Evolutionary conservation across 345 rosid species (phyloP), one percentile per base, ranked within the genome.

Genomic region (Lenwebbia sp.): DNA sequence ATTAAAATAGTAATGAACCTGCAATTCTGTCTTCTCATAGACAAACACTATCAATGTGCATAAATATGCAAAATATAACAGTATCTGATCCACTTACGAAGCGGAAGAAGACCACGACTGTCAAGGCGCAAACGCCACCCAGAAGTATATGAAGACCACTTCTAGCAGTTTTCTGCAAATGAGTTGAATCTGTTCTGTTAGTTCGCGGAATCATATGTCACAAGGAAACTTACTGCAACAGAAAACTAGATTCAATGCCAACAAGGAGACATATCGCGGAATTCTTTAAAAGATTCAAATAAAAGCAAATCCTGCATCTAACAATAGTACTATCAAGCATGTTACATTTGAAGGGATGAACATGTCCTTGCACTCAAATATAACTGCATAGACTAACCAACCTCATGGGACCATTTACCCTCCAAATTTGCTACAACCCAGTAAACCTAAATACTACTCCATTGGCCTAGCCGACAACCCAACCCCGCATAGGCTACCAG

Each of bases 111-210:
- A 97, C 91, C 87, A 97, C 99, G 54, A 95, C 92, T 26, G 96
- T 91, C 88, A 97, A 88, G 88, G 98, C 98, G 88, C 99, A 96
- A 44, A 97, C 87, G 82, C 99, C 98, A 85, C 97, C 97, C 60
- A 96, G 93, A 85, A 97, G 98, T 83, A 97, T 94, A 86, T 95
- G 97, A 89, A 96, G 96, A 90, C 99, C 99, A 82, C 95, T 97
- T 90, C 28, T 94, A 25, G 99, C 98, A 65, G 98, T 96, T 94
- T 90, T 97, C 99, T 97, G 92, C 90, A 88, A 30, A 84, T 41
- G 86, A 87, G 50, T 54, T 51, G 6, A 57, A 37, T 70, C 47
- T 70, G 47, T 37, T 70, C 81, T 19, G 7, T 88, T 62, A 83
- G 60, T 81, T 58, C 84, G n/a, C 83, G 3, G 15, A 41, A 57